Conservation (phyloP, 805 yeast genomes). For the Candida coquimbonensis region DNA sequence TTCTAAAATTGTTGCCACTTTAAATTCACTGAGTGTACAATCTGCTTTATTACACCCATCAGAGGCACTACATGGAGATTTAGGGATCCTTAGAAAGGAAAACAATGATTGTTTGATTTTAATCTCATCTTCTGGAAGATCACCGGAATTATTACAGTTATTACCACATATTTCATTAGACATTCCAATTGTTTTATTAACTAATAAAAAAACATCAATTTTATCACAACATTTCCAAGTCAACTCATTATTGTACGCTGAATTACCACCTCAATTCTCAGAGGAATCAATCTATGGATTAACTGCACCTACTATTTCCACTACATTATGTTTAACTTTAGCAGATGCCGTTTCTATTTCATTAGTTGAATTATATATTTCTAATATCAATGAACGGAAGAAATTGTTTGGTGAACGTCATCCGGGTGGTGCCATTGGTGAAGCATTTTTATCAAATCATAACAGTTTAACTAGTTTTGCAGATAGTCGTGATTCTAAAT, state of each 20-base stretch:
- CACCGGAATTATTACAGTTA: conserved; percentile 59
- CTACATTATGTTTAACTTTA: conserved; percentile 66
- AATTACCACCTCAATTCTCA: conserved; percentile 46
- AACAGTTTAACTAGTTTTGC: conserved; percentile 16
- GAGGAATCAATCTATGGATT: conserved; percentile 64
- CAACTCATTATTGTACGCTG: conserved; percentile 50
- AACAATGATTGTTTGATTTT: conserved; percentile 53
- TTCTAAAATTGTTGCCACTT: conserved; percentile 69
- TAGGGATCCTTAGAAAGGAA: conserved; percentile 58
- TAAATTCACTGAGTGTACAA: conserved; percentile 70
- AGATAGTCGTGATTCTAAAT: background rate
- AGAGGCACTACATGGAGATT: conserved; percentile 87
- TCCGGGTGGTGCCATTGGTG: conserved; percentile 91
- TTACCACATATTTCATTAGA: conserved; percentile 46
- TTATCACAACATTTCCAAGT: conserved; percentile 46
- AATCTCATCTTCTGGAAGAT: conserved; percentile 75
- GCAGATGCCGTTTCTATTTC: conserved; percentile 79
- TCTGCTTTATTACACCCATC: conserved; percentile 69
- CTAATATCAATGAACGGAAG: conserved; percentile 47
- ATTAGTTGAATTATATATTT: conserved; percentile 56
- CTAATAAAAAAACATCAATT: conserved; percentile 52
- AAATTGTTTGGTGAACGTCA: conserved; percentile 62
- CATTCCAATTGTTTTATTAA: conserved; percentile 53
- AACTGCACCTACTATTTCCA: conserved; percentile 83
- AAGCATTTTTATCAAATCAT: conserved; percentile 28